Evolutionary conservation across 495 filamentous ascomycete species (phyloP).

Genomic region (Echria macrotheca): DNA sequence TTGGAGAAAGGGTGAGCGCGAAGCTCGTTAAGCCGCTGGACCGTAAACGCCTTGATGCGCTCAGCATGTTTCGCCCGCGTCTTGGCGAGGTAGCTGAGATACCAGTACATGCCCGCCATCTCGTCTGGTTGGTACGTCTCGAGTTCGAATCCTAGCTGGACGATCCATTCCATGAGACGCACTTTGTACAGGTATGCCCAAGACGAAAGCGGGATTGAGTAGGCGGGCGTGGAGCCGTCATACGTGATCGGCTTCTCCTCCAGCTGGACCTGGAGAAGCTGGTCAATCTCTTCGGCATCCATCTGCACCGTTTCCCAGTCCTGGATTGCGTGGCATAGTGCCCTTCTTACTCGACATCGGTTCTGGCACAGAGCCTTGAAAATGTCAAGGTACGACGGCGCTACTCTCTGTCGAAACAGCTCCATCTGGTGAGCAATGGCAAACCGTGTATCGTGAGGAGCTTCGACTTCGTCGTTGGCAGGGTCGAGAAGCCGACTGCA

Average conservation of each 20-base stretch:
- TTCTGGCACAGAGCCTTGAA: slow-evolving; percentile 84
- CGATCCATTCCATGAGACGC: slow-evolving; percentile 74
- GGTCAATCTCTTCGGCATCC: slow-evolving; percentile 76
- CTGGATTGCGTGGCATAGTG: slow-evolving; percentile 70
- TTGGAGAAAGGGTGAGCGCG: slow-evolving; percentile 14
- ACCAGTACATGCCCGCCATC: slow-evolving; percentile 86
- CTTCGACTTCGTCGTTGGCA: slow-evolving; percentile 67
- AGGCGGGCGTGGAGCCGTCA: slow-evolving; percentile 36
- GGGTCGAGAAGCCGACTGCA: slow-evolving; percentile 64
- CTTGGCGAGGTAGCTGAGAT: slow-evolving; percentile 53
- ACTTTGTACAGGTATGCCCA: slow-evolving; percentile 91
- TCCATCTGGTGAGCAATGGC: slow-evolving; percentile 75
- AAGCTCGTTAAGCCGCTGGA: slow-evolving; percentile 28
- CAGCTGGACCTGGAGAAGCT: slow-evolving; percentile 58
- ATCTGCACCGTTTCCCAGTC: slow-evolving; percentile 83
- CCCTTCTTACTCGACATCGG: slow-evolving; percentile 76
- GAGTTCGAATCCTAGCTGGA: slow-evolving; percentile 95
- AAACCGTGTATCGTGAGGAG: slow-evolving; percentile 69
- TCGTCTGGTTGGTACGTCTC: slow-evolving; percentile 85
- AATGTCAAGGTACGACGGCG: slow-evolving; percentile 73
- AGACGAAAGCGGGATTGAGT: slow-evolving; percentile 63
- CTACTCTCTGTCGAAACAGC: slow-evolving; percentile 67
- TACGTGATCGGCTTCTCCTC: slow-evolving; percentile 54
- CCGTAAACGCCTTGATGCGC: slow-evolving; percentile 61
- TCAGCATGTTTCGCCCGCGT: slow-evolving; percentile 58